Conservation (phyloP, 148 eudicot species). For the Cornus controversa region DNA sequence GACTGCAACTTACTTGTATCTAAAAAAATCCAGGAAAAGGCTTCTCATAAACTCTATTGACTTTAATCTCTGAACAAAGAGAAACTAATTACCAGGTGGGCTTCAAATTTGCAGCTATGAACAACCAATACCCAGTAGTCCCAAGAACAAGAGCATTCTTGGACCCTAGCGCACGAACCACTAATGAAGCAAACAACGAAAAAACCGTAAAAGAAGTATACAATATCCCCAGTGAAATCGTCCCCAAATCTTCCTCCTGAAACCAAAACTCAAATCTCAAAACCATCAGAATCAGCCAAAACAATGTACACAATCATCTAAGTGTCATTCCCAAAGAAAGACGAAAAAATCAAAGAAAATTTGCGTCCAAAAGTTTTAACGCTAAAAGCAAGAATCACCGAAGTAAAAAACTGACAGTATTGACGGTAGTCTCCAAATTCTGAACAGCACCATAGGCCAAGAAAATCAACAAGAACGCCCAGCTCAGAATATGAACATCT, state of each 20-base stretch:
- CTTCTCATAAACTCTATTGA: background rate
- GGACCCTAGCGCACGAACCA: constrained; percentile 74
- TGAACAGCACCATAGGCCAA: constrained; percentile 93
- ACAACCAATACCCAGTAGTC: constrained; percentile 92
- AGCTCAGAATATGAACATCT: constrained; percentile 78
- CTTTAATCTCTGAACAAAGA: background rate
- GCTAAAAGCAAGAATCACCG: background rate
- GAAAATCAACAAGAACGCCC: constrained; percentile 78
- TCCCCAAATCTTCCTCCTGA: constrained; percentile 86
- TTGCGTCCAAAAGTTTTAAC: background rate
- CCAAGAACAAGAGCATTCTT: constrained; percentile 79
- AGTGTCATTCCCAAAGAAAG: background rate
- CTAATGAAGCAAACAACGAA: constrained; percentile 69
- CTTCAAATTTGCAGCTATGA: constrained; percentile 86
- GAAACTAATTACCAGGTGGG: constrained; percentile 66
- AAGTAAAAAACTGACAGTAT: constrained; percentile 49
- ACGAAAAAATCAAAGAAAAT: background rate
- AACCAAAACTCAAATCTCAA: constrained; percentile 15
- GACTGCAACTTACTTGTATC: background rate
- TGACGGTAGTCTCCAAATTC: constrained; percentile 80
- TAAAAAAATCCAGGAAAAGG: background rate
- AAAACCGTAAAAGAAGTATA: constrained; percentile 80
- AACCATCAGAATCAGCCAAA: background rate
- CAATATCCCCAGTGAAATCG: constrained; percentile 81
- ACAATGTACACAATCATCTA: background rate